Evolutionary conservation across 2,329 filamentous ascomycete genomes (phyloP), one percentile per base, ranked within the genome.

Genomic region (Daldinia sp.): DNA sequence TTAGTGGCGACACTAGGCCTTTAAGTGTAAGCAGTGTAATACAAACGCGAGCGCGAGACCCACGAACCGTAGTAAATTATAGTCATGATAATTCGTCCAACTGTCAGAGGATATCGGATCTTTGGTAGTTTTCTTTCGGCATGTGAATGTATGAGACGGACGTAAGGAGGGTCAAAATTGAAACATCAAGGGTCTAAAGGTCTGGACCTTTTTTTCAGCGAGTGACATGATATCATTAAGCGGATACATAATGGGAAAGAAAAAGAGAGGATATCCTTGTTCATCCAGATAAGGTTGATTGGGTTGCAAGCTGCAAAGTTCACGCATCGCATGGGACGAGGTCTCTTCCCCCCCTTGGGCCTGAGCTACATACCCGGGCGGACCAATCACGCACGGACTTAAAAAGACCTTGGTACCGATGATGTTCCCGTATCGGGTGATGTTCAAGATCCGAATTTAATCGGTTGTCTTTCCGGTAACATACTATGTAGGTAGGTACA

Each of bases 391-490:
- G 33, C 37, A 48, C 54, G 42, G 33, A 23, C 15, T 20, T 41
- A 23, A 54, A 9, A 18, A 46, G 18, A 18, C n/a, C 3, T 54
- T 60, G 62, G 60, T 35, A 60, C 63, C 62, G 66, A 64, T 70
- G 42, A 15, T 51, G 63, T 61, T 53, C 3, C 56, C 62, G 59
- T 39, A 28, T 69, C 70, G 70, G 70, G 62, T 65, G 65, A 69
- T 71, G 65, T 71, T 72, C 53, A 71, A 68, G 28, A 65, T 56
- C 70, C 70, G 70, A 69, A 20, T 65, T 30, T 44, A 37, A 57
- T 64, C 60, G 33, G 60, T 62, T 50, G n/a, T 55, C 39, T 41
- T 41, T 18, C 60, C 56, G 50, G 64, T 51, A n/a, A 10, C 48
- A 64, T 53, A n/a, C n/a, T 12, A 15, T 33, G 50, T 53, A 53